Percentiles rank a stretch among this genome's conserved stretches.
These are phyloP conservation scores for Pseudogymnoascus sp. DNA, from an alignment of 2,329 filamentous ascomycete genomes.

Conservation along the genomic window DNA sequence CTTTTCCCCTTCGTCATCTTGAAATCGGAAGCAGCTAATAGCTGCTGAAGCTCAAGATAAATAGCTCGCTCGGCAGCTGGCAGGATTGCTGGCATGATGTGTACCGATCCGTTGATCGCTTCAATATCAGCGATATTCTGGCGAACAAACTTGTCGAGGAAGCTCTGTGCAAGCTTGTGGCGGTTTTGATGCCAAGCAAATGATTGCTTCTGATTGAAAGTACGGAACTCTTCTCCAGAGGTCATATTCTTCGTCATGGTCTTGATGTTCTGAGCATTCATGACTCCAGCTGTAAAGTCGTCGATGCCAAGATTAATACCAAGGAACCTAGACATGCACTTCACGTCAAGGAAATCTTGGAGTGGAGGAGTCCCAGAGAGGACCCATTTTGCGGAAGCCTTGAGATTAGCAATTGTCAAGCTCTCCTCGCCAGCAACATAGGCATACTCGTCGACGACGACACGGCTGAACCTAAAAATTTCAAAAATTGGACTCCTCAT, in stretches of 20 bases:
- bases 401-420: constrained; percentile 34
- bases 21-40: constrained; percentile 45
- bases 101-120: constrained; percentile 38
- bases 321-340: constrained; percentile 50
- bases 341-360: constrained; percentile 51
- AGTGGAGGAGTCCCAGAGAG: constrained; percentile 57
- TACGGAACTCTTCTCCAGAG: constrained; percentile 48
- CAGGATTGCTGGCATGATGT: constrained; percentile 37
- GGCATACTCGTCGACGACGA: constrained; percentile 60
- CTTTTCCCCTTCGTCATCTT: constrained; percentile 29
- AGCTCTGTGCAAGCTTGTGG: constrained; percentile 44
- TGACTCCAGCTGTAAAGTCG: constrained; percentile 37
- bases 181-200: constrained; percentile 45
- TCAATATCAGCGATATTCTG: constrained; percentile 37
- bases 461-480: constrained; percentile 51
- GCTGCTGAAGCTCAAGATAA: constrained; percentile 49
- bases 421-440: constrained; percentile 39
- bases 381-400: constrained; percentile 42
- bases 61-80: constrained; percentile 42
- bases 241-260: constrained; percentile 36
- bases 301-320: constrained; percentile 48
- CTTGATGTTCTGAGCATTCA: constrained; percentile 40
- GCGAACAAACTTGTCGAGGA: constrained; percentile 39
- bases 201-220: constrained; percentile 42
- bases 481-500: constrained; percentile 41